Evolutionary conservation across 352 stramenopile genomes (phyloP), one percentile per base, ranked within the genome.

Genomic region (Phytophthora foliorum): DNA sequence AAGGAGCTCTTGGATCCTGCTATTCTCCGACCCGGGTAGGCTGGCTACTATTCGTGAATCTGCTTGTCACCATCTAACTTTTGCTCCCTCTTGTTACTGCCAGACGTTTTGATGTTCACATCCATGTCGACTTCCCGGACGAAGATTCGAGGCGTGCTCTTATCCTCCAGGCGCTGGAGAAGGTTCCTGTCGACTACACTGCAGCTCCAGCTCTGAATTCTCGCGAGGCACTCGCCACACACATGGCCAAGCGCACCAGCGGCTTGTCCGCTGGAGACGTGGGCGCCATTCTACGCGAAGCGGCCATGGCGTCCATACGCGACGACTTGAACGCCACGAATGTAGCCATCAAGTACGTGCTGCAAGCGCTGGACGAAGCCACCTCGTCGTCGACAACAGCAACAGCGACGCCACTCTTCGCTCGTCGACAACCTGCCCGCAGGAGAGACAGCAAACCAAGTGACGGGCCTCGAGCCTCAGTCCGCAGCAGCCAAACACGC

Each of bases 31-130:
- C 88, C 91, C 21, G 91, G 90, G 89, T 94, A 85, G 25, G 72
- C 69, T 8, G 13, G 46, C 1, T 57, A 49, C 48, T 45, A 3
- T 25, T 60, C 34, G 2, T 59, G 21, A 16, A 31, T 25, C 1
- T 14, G 1, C 32, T 42, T 0, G 6, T n/a, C 31, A n/a, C 9
- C 21, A 39, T 34, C 50, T 57, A 5, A 60, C 45, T 38, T n/a
- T 66, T 7, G 45, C 4, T 46, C 53, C 27, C 8, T 59, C 25
- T 22, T 65, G n/a, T 44, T 53, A 19, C 29, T 64, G 27, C 29
- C 63, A 95, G 89, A 39, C 89, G 89, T 29, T 96, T 96, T 58
- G 87, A 96, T 42, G 74, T 94, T 17, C 87, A 95, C 36, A 89
- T 96, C 52, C 57, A 80, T 13, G 72, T 96, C 14, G 58, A 78